Base-by-base conservation (phyloP, 2,329 filamentous ascomycete genomes). In the Westerdykella sp. region DNA sequence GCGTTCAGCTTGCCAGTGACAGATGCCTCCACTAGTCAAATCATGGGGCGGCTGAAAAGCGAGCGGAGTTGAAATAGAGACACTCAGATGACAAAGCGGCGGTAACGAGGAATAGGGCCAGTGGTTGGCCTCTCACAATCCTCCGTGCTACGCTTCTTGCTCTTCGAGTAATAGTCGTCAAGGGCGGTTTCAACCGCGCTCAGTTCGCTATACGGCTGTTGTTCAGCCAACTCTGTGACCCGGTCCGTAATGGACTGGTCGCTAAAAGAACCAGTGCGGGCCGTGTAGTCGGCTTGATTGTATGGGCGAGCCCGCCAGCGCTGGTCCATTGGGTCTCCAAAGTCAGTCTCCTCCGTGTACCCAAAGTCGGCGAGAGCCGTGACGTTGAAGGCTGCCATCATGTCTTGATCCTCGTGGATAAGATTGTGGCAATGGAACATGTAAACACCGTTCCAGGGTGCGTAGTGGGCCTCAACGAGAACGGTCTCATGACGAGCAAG, bases 401-500 rank as follows among this genome's bases (percentile, higher is more conserved):
- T 69, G 32, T 62, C 59, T 51, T 68, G 53, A 45, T 70, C 68
- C 51, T 70, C 68, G 56, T 70, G 68, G 36, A 69, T 56, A 9
- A 70, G 48, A 43, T 70, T 69, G 55, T 70, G 68, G 56, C 63
- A 65, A 39, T 65, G 69, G 54, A 71, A 69, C 65, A 69, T 69
- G 38, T 71, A 73, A n/a, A 72, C 59, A 4, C 77, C 77, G 42
- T 74, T 71, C 47, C 49, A 57, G 2, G 56, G 56, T 11, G 52
- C 47, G 32, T 47, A 59, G 5, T 52, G 47, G 25, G 55, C 54
- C n/a, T 55, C 43, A 31, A 59, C 56, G n/a, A 34, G 44, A 34
- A 52, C 48, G 13, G 44, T 43, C 42, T 80, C 76, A 22, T 69
- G 69, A 1, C 58, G 59, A 13, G 69, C 73, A 3, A 80, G 65